phyloP scores from a whole-genome alignment of 805 yeast species.

The Candida germanica region DNA sequence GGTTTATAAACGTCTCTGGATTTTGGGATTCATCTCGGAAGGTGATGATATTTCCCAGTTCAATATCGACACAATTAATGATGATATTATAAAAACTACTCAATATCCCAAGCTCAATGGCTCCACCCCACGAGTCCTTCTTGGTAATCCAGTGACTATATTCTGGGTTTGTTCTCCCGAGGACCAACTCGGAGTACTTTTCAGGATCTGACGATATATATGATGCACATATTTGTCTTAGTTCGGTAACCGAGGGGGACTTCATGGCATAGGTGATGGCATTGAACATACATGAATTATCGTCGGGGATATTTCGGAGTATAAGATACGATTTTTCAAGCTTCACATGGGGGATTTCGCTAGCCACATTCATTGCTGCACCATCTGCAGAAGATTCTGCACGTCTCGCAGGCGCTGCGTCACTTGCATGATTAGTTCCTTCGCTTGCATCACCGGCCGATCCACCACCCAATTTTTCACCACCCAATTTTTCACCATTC shows the following conservation, averaged over 20 bases:
- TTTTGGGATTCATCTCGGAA: slow-evolving; percentile 41
- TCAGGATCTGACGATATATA: slow-evolving; percentile 39
- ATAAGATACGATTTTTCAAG: slow-evolving; percentile 34
- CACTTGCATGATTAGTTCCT: no score
- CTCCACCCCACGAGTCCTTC: slow-evolving; percentile 78
- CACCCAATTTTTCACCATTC: no score
- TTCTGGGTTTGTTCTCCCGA: slow-evolving; percentile 48
- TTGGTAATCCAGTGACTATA: slow-evolving; percentile 61
- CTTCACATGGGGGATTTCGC: slow-evolving; percentile 23
- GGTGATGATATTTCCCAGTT: slow-evolving; percentile 52
- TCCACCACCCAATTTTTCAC: no score
- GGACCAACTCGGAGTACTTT: slow-evolving; percentile 50
- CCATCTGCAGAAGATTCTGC: no score
- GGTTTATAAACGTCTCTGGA: slow-evolving; percentile 42
- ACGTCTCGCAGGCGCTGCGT: no score
- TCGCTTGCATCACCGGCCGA: no score
- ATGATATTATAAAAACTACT: slow-evolving; percentile 49
- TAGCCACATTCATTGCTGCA: no score
- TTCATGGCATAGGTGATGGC: slow-evolving; percentile 54
- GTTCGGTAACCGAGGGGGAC: slow-evolving; percentile 41
- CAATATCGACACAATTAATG: slow-evolving; percentile 63
- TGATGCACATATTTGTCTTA: slow-evolving; percentile 52
- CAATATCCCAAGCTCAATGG: slow-evolving; percentile 67
- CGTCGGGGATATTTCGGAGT: slow-evolving; percentile 65
- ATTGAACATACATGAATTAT: slow-evolving; percentile 74